Evolutionary conservation across 306 rosid species (phyloP), one percentile per base, ranked within the genome.

Genomic region (Sophora flavescens): DNA sequence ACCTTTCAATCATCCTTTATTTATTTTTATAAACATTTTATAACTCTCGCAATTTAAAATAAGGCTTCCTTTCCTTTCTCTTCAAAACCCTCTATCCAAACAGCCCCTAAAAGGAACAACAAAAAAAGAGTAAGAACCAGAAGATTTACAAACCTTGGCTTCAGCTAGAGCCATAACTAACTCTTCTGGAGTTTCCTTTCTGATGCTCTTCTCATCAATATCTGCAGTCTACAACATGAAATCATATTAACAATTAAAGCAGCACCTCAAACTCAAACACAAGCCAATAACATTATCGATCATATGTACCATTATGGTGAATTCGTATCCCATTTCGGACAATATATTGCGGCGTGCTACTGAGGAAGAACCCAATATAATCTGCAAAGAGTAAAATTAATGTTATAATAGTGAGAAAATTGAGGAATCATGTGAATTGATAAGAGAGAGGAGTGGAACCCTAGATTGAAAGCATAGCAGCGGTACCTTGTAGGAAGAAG

Each of bases 131-230:
- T 16, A 56, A 66, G 1, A 63, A 18, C 32, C 18, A 53, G 45
- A 63, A 79, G 45, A 50, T 4, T 0, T 0, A 58, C 77, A 32
- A 36, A 91, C 99, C 99, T 96, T 96, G 33, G 97, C 98, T 80
- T 92, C 90, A 2, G 97, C 98, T 45, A 96, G 89, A 78, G 96
- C 93, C 91, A 92, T 78, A 68, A 96, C 99, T 78, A 96, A 78
- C 35, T 92, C 97, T 75, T 92, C 93, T 2, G 98, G 98, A 47
- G 83, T 87, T 61, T 88, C 97, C 81, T 79, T 92, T 54, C 99
- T 87, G 78, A 92, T 96, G 76, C 84, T 76, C 80, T 96, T 96
- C 74, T 96, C 97, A 41, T 96, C 99, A 77, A 92, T 96, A 80
- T 96, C 99, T 32, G 99, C 99, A 59, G 93, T 83, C 99, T 92